phyloP scores from a whole-genome alignment of 345 rosid species.

The Eucalyptus dawsonii region DNA sequence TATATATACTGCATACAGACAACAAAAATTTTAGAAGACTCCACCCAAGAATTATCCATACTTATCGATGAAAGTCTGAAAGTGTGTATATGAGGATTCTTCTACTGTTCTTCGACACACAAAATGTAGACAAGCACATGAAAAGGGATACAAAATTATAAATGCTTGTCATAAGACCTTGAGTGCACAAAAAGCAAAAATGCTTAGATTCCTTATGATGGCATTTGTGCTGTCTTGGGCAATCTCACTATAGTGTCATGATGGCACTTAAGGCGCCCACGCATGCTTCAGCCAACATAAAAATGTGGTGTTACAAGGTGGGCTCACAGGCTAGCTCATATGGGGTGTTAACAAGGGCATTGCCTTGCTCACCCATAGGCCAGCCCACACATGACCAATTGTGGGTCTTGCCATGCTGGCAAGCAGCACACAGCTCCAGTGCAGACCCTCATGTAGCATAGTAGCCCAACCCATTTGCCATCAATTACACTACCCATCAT shows the following conservation, averaged over 20 bases:
- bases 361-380: background rate
- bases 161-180: background rate
- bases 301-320: background rate
- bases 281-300: background rate
- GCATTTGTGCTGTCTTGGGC: background rate
- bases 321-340: background rate
- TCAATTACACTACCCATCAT: background rate
- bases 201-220: background rate
- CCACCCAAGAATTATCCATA: background rate
- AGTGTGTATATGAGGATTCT: background rate
- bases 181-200: background rate
- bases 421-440: background rate
- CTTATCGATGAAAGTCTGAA: background rate
- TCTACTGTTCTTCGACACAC: background rate
- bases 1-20: constrained; percentile 54
- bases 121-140: background rate
- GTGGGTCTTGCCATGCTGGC: background rate
- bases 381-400: background rate
- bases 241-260: background rate
- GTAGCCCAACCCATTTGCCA: background rate
- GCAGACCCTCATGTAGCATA: background rate
- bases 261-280: background rate
- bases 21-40: background rate
- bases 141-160: background rate
- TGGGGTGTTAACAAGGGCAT: background rate